Evolutionary conservation across 1,284 basidiomycete species (phyloP), one percentile per base, ranked within the genome.

Genomic region (Ganoderma lingzhi): DNA sequence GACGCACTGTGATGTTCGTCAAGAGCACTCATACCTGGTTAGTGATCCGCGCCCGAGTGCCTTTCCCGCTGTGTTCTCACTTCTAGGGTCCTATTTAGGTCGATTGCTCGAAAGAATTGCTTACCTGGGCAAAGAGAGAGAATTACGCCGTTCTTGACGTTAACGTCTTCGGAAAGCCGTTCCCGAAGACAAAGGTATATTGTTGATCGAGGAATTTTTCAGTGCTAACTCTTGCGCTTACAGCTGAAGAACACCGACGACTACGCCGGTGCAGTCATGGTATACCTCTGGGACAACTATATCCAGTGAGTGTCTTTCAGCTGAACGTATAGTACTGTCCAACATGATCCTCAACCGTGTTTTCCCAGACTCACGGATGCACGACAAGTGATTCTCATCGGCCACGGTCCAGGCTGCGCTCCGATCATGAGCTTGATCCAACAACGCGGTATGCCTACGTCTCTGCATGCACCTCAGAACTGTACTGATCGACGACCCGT

Each of bases 201-300:
- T n/a, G 32, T 51, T 32, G 14, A 41, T 64, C 19, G 3, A 37
- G 62, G 30, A 51, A 63, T 63, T 58, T 5, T 64, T 48, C 9
- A 59, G 15, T 17, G 44, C 41, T 61, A 23, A 28, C n/a, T 44
- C 15, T 55, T 67, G 62, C 42, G n/a, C 44, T 59, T 62, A 64
- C 64, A 75, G 74, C 69, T 83, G 78, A 82, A 71, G 70, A 73
- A 76, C 78, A 62, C 78, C 81, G 83, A 84, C 59, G 85, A 88
- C 62, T 80, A 84, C 48, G 84, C 85, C 23, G 85, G 82, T 55
- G 88, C 93, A 39, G 82, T 96, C 30, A 80, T 97, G 70, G 84
- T 86, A 8, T 97, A 97, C 77, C 79, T 99, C 3, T 99, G 97
- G 97, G 97, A 99, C 81, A 97, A 98, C 78, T 96, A 96, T 74